Evolutionary conservation across 1,284 basidiomycete species (phyloP).

Genomic region (Ganoderma sinense): DNA sequence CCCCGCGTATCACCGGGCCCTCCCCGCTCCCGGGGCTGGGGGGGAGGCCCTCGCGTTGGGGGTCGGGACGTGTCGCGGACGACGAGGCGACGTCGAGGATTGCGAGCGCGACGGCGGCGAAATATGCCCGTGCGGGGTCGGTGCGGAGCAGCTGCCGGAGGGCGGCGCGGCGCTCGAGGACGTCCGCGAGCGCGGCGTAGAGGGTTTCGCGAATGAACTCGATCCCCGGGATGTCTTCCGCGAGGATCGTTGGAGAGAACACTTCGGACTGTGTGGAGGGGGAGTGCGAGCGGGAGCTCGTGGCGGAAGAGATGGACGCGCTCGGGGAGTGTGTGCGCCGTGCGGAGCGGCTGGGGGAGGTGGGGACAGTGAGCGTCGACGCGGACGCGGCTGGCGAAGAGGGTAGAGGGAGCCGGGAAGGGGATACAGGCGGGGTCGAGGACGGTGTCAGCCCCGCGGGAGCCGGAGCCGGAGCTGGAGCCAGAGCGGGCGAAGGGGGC

Average conservation of each 20-base stretch:
- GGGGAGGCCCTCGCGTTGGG: constrained; percentile 17
- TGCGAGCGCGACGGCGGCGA: constrained; percentile 75
- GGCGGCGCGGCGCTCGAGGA: constrained; percentile 59
- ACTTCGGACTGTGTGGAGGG: constrained; percentile 25
- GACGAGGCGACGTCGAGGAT: constrained; percentile 70
- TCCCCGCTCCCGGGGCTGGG: constrained; percentile 28
- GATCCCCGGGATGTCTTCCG: constrained; percentile 65
- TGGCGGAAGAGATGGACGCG: constrained; percentile 34
- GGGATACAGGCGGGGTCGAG: constrained; percentile 14
- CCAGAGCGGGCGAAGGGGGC: constrained; percentile 18
- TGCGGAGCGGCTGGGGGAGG: constrained; percentile 26
- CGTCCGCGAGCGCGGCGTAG: constrained; percentile 78
- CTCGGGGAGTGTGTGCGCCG: constrained; percentile 37
- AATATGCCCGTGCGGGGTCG: constrained; percentile 79
- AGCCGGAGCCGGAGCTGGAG: background rate
- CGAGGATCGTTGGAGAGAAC: constrained; percentile 51
- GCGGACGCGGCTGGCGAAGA: constrained; percentile 22
- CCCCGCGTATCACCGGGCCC: constrained; percentile 62
- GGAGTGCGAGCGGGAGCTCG: constrained; percentile 18
- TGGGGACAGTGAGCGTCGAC: constrained; percentile 39
- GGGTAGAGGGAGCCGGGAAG: constrained; percentile 26
- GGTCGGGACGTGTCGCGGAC: constrained; percentile 43
- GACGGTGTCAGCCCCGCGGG: constrained; percentile 17
- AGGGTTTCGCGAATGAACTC: constrained; percentile 83
- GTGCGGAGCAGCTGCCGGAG: constrained; percentile 61